Percentiles rank a stretch among this genome's conserved stretches.
These are phyloP conservation scores for Quillaja saponaria DNA, from an alignment of 306 rosid genomes.

Conservation along the genomic window DNA sequence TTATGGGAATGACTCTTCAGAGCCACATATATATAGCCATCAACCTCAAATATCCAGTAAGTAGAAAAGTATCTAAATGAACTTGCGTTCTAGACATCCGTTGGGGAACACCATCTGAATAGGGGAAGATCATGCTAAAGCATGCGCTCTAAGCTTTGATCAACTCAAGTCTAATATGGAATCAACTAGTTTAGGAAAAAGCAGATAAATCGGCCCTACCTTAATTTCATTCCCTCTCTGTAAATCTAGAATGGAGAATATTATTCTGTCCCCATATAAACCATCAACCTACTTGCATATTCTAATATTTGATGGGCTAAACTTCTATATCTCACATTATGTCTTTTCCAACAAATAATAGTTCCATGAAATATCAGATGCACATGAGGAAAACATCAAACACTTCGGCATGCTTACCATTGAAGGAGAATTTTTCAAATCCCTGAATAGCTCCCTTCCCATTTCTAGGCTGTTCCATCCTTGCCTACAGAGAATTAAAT, in stretches of 20 bases:
- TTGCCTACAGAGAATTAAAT: slow-evolving; percentile 28
- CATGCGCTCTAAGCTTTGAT: neutral
- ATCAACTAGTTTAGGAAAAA: neutral
- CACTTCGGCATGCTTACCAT: slow-evolving; percentile 26
- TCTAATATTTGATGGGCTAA: neutral
- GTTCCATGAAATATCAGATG: neutral
- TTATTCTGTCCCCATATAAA: neutral
- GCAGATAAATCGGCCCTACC: neutral
- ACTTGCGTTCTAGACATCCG: neutral
- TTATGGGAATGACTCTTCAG: neutral
- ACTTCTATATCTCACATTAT: neutral
- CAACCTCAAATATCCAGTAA: neutral
- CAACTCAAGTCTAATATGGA: neutral
- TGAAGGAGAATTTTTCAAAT: neutral
- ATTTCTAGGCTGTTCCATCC: slow-evolving; percentile 27
- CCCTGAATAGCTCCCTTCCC: slow-evolving; percentile 29
- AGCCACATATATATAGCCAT: neutral
- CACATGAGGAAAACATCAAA: neutral
- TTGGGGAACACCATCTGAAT: neutral
- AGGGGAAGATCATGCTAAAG: neutral
- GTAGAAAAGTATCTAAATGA: neutral
- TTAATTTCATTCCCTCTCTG: neutral
- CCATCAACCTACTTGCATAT: neutral
- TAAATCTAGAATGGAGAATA: no score
- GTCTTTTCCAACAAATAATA: neutral